Evolutionary conservation across 768 basidiomycete species (phyloP), one percentile per base, ranked within the genome.

Genomic region (Royoungia palumana): DNA sequence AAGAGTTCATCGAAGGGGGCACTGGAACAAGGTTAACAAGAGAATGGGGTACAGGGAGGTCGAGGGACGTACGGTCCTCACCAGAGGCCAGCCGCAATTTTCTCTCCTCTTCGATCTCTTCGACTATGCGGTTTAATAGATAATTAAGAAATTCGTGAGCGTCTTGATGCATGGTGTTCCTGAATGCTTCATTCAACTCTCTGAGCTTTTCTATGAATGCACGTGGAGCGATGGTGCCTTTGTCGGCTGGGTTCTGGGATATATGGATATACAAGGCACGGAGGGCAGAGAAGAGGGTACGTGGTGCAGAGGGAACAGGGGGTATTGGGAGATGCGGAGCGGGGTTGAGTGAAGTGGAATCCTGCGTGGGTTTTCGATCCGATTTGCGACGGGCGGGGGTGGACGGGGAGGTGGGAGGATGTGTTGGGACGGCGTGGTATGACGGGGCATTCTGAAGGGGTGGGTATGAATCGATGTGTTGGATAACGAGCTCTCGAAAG

Each of bases 141-240:
- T 87, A 97, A 65, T 94, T 96, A 35, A 97, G 75, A 68, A 99
- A 98, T 69, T 99, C 96, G 70, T 98, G 96, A 3, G 96, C 96
- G 66, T 99, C 96, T 65, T 99, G 96, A 65, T 99, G 96, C 80
- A 89, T 87, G 14, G 89, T 86, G 32, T 85, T 85, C 41, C 92
- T 79, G 63, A 97, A 99, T 39, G 86, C 75, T 60, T 93, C 91
- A 68, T 98, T 98, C 60, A 91, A 76, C 61, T 93, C 84, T 70
- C 90, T 91, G 59, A 98, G 79, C 65, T 95, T 95, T 62, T 92
- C 85, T 64, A 99, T 87, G 69, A 99, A 90, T 20, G 88, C 88
- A 48, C 86, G 82, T 2, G 96, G 96, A 2, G 92, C 80, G 35
- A 97, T 80, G 9, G 89, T 89, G 50, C 95, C 95, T 62, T 85